Conservation (phyloP, 225 moss, liverwort and hornwort species). For the Lunularia cruciata region DNA sequence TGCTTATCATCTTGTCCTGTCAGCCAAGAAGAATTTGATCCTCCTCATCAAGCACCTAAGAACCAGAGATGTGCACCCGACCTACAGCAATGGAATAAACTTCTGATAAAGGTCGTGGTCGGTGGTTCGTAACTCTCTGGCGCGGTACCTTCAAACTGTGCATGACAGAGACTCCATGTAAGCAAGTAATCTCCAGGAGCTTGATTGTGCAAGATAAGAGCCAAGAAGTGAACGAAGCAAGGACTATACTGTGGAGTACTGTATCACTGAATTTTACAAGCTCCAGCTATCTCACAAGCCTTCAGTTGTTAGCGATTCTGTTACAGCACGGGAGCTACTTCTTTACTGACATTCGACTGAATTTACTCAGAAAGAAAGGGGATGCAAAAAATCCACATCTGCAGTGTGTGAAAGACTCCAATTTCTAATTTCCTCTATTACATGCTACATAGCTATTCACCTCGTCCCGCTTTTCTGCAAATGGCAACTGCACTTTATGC, state of each 20-base stretch:
- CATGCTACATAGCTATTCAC: neutral
- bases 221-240: neutral
- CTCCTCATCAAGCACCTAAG: neutral
- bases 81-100: neutral
- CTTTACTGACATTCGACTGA: neutral
- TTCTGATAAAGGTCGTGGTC: neutral
- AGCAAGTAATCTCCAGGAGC: neutral
- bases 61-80: neutral
- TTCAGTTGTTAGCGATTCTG: neutral
- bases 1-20: neutral
- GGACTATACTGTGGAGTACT: too few relatives aligned
- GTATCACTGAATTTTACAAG: neutral
- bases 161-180: neutral
- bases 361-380: neutral
- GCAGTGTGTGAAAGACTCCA: neutral
- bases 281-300: neutral
- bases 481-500: slow-evolving; percentile 41
- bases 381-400: neutral
- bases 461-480: neutral
- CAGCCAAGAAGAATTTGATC: neutral
- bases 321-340: neutral
- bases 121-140: neutral
- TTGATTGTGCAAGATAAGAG: too few relatives aligned
- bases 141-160: neutral
- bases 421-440: neutral